Base-by-base conservation (phyloP, 1,284 basidiomycete species). In the Trametes sp. region DNA sequence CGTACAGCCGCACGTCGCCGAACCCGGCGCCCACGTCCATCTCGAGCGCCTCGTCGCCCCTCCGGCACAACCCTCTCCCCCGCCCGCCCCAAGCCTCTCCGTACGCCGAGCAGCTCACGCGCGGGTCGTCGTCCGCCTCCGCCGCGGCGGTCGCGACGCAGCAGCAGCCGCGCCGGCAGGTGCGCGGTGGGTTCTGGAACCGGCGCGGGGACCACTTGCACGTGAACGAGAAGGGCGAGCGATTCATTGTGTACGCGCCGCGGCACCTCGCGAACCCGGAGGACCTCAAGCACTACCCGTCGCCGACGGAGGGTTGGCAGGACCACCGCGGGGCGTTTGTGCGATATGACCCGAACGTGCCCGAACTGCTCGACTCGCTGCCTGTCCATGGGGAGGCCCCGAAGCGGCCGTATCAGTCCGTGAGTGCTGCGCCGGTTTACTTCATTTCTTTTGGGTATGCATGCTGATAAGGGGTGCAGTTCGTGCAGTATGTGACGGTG, bases 111-210 rank as follows among this genome's bases (percentile, higher is more conserved):
- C 31, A 33, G 31, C 46, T 63, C 44, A 19, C 52, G 48, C 54
- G 67, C 54, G 45, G 64, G 9, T 71, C 74, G 26, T 68, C 73
- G 67, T 0, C 57, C 21, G 3, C 80, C 67, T 49, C 72, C 65
- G 49, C 69, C 64, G 8, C 69, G 68, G 38, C 54, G 2, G 45
- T 41, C 46, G 16, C 49, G 38, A 26, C 50, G 61, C 57, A 59
- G 24, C 59, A 63, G 38, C 57, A 62, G 33, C 50, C 24, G 5
- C 45, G 55, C 9, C 63, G 58, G 57, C 41, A 21, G 45, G 65
- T 82, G 16, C 85, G 89, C 11, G 72, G 73, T 26, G 89, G 89
- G 1, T 85, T 78, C 66, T 91, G 89, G 89, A 91, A 91, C 66
- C 72, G 81, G 26, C 84, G 89, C 2, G 89, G 89, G 0, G 89